Conservation (phyloP, 2,329 filamentous ascomycete genomes). For the Colletotrichum orbiculare region DNA sequence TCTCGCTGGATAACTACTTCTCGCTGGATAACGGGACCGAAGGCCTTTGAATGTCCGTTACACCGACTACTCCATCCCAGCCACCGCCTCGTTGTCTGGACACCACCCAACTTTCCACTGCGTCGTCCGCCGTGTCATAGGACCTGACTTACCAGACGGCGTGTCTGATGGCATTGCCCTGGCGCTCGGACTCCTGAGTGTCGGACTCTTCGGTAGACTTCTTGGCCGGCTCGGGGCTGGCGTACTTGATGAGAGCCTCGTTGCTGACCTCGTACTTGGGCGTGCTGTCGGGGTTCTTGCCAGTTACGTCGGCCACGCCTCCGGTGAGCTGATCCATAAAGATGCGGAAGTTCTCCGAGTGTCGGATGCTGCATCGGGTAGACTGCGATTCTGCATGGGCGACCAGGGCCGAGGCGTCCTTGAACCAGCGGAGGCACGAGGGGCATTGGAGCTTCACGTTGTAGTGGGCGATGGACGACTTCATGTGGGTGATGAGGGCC, state of each 20-base stretch:
- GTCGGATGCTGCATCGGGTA: slow-evolving; percentile 54
- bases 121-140: neutral
- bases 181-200: slow-evolving; percentile 6
- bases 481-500: slow-evolving; percentile 56
- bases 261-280: slow-evolving; percentile 45
- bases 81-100: too few species aligned
- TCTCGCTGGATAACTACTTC: too few species aligned
- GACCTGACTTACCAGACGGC: slow-evolving; percentile 23
- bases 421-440: slow-evolving; percentile 55
- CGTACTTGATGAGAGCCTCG: slow-evolving; percentile 35
- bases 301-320: slow-evolving; percentile 49
- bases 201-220: slow-evolving; percentile 15
- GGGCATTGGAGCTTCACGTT: slow-evolving; percentile 54
- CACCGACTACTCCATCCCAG: too few species aligned
- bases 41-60: too few species aligned
- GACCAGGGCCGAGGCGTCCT: slow-evolving; percentile 54
- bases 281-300: slow-evolving; percentile 47
- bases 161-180: slow-evolving; percentile 13
- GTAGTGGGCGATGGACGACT: slow-evolving; percentile 52
- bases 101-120: too few species aligned
- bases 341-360: slow-evolving; percentile 50
- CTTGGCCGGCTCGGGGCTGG: slow-evolving; percentile 8
- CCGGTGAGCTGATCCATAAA: slow-evolving; percentile 54
- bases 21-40: too few species aligned
- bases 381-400: slow-evolving; percentile 60